A percentile compares a stretch with the other conserved stretches of the same genome.
These are phyloP conservation scores for Coemansia brasiliensis DNA, from an alignment of 192 early-diverging fungal species.

Conservation along the genomic window DNA sequence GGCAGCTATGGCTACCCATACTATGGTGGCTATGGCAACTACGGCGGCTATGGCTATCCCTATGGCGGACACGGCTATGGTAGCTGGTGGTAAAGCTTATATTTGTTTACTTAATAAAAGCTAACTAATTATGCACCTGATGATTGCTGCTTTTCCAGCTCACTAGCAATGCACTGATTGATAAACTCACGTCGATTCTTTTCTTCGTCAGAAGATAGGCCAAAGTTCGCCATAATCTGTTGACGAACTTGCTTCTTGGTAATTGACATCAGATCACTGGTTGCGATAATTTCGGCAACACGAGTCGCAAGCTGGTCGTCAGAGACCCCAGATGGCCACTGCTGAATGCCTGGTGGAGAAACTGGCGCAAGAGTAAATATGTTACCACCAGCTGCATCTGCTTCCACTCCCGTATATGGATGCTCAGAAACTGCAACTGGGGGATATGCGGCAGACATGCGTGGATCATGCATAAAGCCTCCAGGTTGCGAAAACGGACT, in stretches of 20 bases:
- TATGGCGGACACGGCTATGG: conserved; percentile 34
- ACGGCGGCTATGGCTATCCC: conserved; percentile 27
- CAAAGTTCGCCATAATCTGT: conserved; percentile 75
- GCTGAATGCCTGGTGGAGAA: conserved; percentile 14
- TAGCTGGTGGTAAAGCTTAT: conserved; percentile 13
- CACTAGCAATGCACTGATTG: conserved; percentile 75
- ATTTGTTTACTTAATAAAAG: not conserved
- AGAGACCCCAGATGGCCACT: conserved; percentile 58
- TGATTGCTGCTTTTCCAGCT: conserved; percentile 38
- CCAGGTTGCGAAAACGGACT: conserved; percentile 29
- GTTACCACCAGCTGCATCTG: too few species aligned
- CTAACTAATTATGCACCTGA: conserved; percentile 1
- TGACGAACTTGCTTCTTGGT: conserved; percentile 99
- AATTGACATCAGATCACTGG: conserved; percentile 94
- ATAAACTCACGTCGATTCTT: conserved; percentile 80
- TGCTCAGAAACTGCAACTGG: too few species aligned
- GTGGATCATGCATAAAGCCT: conserved; percentile 15
- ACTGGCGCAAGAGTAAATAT: conserved; percentile 10
- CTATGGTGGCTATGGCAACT: conserved; percentile 24
- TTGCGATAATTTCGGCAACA: conserved; percentile 77
- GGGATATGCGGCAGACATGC: conserved; percentile 21
- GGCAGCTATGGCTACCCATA: conserved; percentile 16
- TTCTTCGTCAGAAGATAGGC: conserved; percentile 68
- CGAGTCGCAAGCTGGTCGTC: conserved; percentile 69
- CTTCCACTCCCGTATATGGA: too few species aligned